Base-by-base conservation (phyloP, 2,329 filamentous ascomycete species). In the Alternaria sp. region DNA sequence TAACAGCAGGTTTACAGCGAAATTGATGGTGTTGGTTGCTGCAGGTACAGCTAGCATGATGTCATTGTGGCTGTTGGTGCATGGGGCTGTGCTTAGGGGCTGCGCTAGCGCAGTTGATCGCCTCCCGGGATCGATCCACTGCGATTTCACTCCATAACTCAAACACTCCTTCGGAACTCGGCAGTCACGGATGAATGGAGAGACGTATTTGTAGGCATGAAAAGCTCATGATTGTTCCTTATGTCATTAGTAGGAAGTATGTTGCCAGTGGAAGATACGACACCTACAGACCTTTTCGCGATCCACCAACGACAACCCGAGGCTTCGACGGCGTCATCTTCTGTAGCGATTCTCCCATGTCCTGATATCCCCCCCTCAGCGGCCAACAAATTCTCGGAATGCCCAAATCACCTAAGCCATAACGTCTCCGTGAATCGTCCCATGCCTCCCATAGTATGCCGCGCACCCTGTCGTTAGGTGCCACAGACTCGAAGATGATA, bases 1-100 rank as follows among this genome's bases (percentile, higher is more conserved):
- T 51, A 24, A n/a, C 52, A 60, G 57, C 60, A 62, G 60, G 60
- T 60, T 60, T 62, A 47, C 53, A 41, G 51, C 30, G 5, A 39
- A 42, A 53, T 41, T 46, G 36, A 28, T 44, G 36, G 38, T 60
- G 60, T 57, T 57, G 52, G 41, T 52, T 20, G 43, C 48, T 56
- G 47, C 56, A 62, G 60, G 57, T 46, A 62, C 56, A 34, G 44
- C 30, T 38, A 32, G 14, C 22, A 62, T 62, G 60, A 62, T 56
- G 57, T 62, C 60, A 62, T 47, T 24, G 18, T 48, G 34, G 36
- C 48, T 39, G 36, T 32, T 41, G 46, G n/a, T 18, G 39, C 30
- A 34, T n/a, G 44, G 48, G 56, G 30, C 43, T 16, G 43, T n/a
- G 36, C 36, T 36, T 36, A 36, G 24, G 18, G 18, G 22, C 36